Evolutionary conservation across 148 eudicot genomes (phyloP), one percentile per base, ranked within the genome.

Genomic region (Pharnaceum exiguum): DNA sequence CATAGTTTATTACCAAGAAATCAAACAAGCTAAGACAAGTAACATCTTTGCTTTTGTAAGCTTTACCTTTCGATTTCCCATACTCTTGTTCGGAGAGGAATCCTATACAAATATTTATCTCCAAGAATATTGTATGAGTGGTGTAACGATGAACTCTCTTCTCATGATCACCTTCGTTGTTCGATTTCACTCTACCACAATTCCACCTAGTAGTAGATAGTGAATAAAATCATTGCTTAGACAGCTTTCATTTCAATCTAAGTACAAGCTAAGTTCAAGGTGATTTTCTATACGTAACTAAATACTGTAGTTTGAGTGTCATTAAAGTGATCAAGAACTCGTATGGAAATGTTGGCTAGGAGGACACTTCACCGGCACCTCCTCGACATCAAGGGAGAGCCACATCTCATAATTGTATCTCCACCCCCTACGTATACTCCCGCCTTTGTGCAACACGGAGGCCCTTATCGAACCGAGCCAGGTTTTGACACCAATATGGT

Each of bases 401-500:
- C n/a, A n/a, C n/a, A n/a, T n/a, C n/a, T n/a, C 32, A 49, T 13
- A 7, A 27, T 26, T 3, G 38, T 38, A 30, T 15, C 49, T 30
- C 10, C 68, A 16, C 51, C 59, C 4, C 48, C 68, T 11, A 43
- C 51, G 27, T 10, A 51, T 13, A 10, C 19, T 23, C 8, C 30
- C 1, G 30, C 45, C 4, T 6, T 19, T 16, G 32, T 46, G 10
- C 46, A 11, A 4, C 22, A 24, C 16, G 40, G 44, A 7, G 40
- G 36, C 10, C 44, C 67, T 7, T 19, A 10, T 25, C 24, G 18
- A 33, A 54, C 43, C 10, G 76, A 76, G 36, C 64, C 70, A 2
- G 66, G 61, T 23, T 69, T 79, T 31, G 84, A 76, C 65, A 62
- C 84, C 3, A 79, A 76, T 67, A 79, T 79, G 84, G 73, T 76